Conservation (phyloP, 2,329 filamentous ascomycete species). For the Teratosphaeria epicoccoides region DNA sequence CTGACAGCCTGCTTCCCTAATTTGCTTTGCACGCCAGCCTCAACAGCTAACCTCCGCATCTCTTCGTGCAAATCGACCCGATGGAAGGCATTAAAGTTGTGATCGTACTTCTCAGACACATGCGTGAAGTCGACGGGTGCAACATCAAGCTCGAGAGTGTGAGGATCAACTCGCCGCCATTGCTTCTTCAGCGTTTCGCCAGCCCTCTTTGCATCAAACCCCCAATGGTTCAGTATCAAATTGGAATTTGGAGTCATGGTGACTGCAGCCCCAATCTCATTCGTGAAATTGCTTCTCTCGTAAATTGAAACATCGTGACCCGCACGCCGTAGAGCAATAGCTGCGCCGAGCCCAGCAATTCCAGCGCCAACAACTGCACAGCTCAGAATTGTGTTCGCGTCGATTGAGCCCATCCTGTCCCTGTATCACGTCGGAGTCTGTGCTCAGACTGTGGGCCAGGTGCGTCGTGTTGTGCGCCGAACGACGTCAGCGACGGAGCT, state of each 20-base stretch:
- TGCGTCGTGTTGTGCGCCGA: neutral
- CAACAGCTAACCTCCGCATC: conserved; percentile 7
- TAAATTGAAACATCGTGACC: conserved; percentile 13
- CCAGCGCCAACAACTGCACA: conserved; percentile 14
- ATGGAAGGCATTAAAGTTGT: conserved; percentile 13
- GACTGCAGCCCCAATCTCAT: conserved; percentile 35
- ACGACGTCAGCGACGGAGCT: neutral
- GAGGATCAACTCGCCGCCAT: conserved; percentile 3
- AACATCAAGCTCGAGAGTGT: neutral
- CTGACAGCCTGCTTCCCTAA: conserved; percentile 8
- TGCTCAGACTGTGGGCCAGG: neutral
- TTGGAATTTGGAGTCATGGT: conserved; percentile 29
- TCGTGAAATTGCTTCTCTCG: conserved; percentile 24
- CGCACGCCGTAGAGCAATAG: conserved; percentile 11
- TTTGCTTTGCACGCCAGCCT: conserved; percentile 5
- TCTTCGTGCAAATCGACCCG: conserved; percentile 14
- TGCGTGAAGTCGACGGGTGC: conserved; percentile 4
- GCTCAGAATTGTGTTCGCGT: neutral
- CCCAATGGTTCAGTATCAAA: neutral
- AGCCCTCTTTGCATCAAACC: conserved; percentile 15
- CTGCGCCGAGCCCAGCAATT: conserved; percentile 16
- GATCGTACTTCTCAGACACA: conserved; percentile 4
- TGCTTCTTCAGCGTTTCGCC: conserved; percentile 8
- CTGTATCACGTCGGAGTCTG: neutral
- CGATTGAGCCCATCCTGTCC: neutral